Percentiles rank a stretch among this genome's conserved stretches.
Evolutionary conservation across 148 eudicot genomes (phyloP).

Genomic region (Vaccinium vitisidaea): DNA sequence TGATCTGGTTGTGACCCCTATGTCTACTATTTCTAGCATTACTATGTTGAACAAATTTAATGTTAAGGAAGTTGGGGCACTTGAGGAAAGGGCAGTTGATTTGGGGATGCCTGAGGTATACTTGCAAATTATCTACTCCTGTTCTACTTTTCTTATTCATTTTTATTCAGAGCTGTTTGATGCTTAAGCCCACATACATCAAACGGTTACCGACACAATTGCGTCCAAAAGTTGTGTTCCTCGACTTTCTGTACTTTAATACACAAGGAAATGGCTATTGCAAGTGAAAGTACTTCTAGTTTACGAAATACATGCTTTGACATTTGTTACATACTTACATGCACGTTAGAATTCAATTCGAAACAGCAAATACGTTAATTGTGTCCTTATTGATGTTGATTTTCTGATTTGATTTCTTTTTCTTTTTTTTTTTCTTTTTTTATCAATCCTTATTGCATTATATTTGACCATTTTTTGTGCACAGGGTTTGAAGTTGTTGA

Average conservation of each 20-base stretch:
- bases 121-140: no score
- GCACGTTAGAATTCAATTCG: background rate
- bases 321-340: background rate
- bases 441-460: no score
- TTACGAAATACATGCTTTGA: background rate
- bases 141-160: background rate
- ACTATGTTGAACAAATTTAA: background rate
- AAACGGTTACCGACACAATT: no score
- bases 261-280: no score
- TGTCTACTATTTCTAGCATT: constrained; percentile 26
- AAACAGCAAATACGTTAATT: no score
- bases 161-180: no score
- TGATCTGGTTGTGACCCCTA: constrained; percentile 32
- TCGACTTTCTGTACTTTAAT: no score
- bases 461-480: no score
- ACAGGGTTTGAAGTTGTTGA: constrained; percentile 18
- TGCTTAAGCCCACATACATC: no score
- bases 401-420: background rate
- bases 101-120: constrained; percentile 1
- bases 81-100: background rate
- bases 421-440: no score
- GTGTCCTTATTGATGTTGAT: background rate
- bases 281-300: background rate
- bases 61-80: background rate
- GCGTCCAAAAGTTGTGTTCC: no score